A percentile compares a stretch with the other conserved stretches of the same genome.
Conservation (phyloP, 805 yeast species). For the Candida maltosa region DNA sequence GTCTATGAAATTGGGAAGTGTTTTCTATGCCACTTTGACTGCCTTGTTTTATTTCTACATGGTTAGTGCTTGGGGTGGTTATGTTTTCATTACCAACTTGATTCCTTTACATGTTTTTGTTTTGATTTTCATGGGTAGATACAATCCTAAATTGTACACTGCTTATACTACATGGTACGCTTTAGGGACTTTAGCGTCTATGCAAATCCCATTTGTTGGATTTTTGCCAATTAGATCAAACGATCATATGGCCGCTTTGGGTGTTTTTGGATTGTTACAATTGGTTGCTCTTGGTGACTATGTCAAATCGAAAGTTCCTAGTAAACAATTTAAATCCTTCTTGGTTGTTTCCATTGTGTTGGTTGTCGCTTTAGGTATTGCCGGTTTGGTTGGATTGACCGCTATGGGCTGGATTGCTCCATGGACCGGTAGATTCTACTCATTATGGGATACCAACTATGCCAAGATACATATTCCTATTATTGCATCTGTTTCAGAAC, state of each 20-base stretch:
- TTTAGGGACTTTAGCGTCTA: conserved; percentile 94
- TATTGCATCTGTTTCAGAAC: conserved; percentile 98
- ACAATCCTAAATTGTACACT: conserved; percentile 74
- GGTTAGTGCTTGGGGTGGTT: conserved; percentile 99
- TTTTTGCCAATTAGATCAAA: conserved; percentile 94
- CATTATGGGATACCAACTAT: conserved; percentile 96
- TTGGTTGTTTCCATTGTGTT: conserved; percentile 56
- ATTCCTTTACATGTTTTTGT: conserved; percentile 94
- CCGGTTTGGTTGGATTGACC: conserved; percentile 75
- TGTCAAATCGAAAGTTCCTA: conserved; percentile 68
- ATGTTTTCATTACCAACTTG: conserved; percentile 96
- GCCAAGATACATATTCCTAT: conserved; percentile 98
- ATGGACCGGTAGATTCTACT: conserved; percentile 99
- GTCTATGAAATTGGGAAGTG: conserved; percentile 86
- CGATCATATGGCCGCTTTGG: conserved; percentile 97
- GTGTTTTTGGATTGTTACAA: conserved; percentile 94
- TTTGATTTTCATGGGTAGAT: conserved; percentile 90
- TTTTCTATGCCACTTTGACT: conserved; percentile 76
- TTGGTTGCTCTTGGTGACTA: conserved; percentile 83
- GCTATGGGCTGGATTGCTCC: conserved; percentile 94
- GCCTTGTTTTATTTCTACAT: conserved; percentile 92
- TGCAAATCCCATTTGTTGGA: conserved; percentile 99
- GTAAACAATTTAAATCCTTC: conserved; percentile 69
- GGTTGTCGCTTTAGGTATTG: conserved; percentile 60
- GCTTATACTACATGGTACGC: conserved; percentile 97